Percentiles rank a stretch among this genome's conserved stretches.
Evolutionary conservation across 2,329 filamentous ascomycete species (phyloP).

Genomic region (Fusarium begoniae): DNA sequence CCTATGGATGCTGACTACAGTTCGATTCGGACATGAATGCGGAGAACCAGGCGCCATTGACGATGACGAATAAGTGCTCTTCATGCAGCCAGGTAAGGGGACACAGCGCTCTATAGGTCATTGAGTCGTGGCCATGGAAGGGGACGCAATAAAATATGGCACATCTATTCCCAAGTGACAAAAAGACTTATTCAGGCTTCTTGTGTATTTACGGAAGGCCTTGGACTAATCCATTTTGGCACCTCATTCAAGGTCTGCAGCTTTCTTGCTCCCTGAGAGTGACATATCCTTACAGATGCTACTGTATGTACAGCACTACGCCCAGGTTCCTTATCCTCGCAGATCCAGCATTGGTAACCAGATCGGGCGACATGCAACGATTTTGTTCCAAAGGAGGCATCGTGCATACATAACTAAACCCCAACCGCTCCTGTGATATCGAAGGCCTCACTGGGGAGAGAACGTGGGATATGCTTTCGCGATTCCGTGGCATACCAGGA

Average conservation of each 20-base stretch:
- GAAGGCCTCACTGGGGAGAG: not conserved
- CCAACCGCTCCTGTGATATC: not conserved
- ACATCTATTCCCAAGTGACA: not conserved
- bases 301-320: not conserved
- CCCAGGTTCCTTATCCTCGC: not conserved
- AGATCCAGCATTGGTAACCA: slow-evolving; percentile 2
- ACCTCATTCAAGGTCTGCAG: not conserved
- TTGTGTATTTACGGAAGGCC: not conserved
- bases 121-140: not conserved
- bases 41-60: slow-evolving; percentile 13
- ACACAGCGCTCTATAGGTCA: not conserved
- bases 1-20: slow-evolving; percentile 16
- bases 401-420: not conserved
- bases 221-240: not conserved
- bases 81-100: slow-evolving; percentile 5
- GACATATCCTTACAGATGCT: not conserved
- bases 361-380: slow-evolving; percentile 4
- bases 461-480: not conserved
- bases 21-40: slow-evolving; percentile 2
- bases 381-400: not conserved
- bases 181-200: not conserved
- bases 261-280: not conserved
- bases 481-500: not conserved
- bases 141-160: not conserved
- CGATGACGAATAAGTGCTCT: slow-evolving; percentile 27